Evolutionary conservation across 192 early-diverging fungal genomes (phyloP), one percentile per base, ranked within the genome.

Genomic region (Mortierella alpina): DNA sequence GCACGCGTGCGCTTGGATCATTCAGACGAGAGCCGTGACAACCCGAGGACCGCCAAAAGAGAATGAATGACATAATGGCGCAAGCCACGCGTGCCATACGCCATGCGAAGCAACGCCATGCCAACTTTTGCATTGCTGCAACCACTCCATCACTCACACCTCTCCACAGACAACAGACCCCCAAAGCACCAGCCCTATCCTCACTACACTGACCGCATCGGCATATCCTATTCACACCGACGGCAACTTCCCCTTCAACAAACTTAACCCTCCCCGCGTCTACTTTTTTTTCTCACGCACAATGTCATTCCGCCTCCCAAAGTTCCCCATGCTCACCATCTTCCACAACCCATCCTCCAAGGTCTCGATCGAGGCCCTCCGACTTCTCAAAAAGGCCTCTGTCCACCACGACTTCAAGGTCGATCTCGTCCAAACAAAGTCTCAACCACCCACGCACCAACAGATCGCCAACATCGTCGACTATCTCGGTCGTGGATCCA

Each of bases 221-320:
- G 31, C 31, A 31, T 31, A 31, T 31, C 31, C 3, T n/a, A n/a
- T 55, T n/a, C 54, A 55, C 20, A 20, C 18, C 54, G 2, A 14
- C 31, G 31, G 3, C 31, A 31, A 3, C 31, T n/a, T n/a, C n/a
- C n/a, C n/a, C n/a, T n/a, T n/a, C n/a, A n/a, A n/a, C n/a, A n/a
- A n/a, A n/a, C n/a, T n/a, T 31, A 31, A 31, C 54, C 18, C 13
- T 22, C n/a, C 11, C 54, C 15, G 15, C 22, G 9, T 59, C 41
- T 42, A 15, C 41, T 52, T 65, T 7, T 13, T 17, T 52, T 18
- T 7, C 63, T 52, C 40, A 14, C 11, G 2, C n/a, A 17, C 14
- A 46, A 67, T 69, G 61, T 62, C 74, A 53, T 70, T 70, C 54
- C 74, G 62, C 15, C 47, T 70, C 44, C 70, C 77, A 54, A 72